Evolutionary conservation across 352 stramenopile species (phyloP).

Genomic region (Globisporangium sylvaticum): DNA sequence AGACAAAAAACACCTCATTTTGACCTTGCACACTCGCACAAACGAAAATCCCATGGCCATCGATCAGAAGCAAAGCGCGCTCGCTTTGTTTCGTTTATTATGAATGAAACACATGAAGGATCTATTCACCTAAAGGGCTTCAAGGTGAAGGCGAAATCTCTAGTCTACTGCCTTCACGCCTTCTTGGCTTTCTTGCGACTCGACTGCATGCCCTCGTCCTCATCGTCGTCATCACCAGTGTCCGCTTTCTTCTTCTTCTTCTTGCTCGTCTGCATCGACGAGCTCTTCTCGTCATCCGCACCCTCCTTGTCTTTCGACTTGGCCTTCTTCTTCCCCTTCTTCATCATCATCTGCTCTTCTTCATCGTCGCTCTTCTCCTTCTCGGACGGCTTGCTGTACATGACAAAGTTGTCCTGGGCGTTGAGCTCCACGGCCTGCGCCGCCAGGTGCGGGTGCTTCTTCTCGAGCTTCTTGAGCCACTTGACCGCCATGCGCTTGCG

Average conservation of each 20-base stretch:
- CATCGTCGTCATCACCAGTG: neutral
- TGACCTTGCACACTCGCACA: no score
- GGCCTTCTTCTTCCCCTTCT: slow-evolving; percentile 29
- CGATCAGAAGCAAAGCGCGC: no score
- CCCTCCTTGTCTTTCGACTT: slow-evolving; percentile 19
- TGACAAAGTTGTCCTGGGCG: slow-evolving; percentile 83
- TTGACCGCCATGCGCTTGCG: slow-evolving; percentile 95
- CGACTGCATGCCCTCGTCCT: slow-evolving; percentile 3
- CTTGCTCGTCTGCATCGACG: slow-evolving; percentile 19
- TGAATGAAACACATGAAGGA: neutral
- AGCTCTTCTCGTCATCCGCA: slow-evolving; percentile 9
- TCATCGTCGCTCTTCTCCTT: slow-evolving; percentile 4
- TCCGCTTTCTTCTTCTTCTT: slow-evolving; percentile 37
- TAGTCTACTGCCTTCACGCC: slow-evolving; percentile 5
- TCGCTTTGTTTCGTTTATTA: neutral
- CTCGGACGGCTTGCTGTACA: slow-evolving; percentile 43
- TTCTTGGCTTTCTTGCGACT: slow-evolving; percentile 27
- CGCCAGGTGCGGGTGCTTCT: slow-evolving; percentile 81
- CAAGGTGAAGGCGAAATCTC: neutral
- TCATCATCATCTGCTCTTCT: slow-evolving; percentile 9
- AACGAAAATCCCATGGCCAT: no score
- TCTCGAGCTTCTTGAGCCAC: slow-evolving; percentile 86
- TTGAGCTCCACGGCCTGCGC: slow-evolving; percentile 82
- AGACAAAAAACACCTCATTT: no score
- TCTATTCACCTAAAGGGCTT: neutral